phyloP scores from a whole-genome alignment of 1,284 basidiomycete genomes.

The Bondarzewia mesenterica region DNA sequence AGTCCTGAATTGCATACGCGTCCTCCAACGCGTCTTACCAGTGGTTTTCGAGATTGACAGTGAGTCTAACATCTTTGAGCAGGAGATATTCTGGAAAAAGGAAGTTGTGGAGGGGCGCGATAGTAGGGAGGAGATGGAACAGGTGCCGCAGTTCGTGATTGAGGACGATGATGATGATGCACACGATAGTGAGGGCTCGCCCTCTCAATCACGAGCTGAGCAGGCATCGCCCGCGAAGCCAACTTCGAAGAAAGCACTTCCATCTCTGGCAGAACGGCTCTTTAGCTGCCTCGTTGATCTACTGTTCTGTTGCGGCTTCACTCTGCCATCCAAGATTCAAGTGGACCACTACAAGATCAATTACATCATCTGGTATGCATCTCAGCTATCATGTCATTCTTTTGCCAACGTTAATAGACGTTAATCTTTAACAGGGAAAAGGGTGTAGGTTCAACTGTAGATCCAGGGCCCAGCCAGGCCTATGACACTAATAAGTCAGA shows the following conservation, averaged over 20 bases:
- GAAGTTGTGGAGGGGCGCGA: constrained; percentile 34
- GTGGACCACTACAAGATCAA: constrained; percentile 82
- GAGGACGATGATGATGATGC: constrained; percentile 72
- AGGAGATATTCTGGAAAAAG: constrained; percentile 68
- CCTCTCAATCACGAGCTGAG: constrained; percentile 16
- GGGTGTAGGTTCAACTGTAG: constrained; percentile 77
- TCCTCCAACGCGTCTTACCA: constrained; percentile 82
- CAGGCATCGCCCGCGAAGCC: constrained; percentile 17
- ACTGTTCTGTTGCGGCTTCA: constrained; percentile 88
- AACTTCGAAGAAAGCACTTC: constrained; percentile 41
- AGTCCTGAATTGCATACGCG: constrained; percentile 80
- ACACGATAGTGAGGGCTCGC: constrained; percentile 22
- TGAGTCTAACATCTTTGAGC: constrained; percentile 60
- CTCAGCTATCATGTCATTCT: too few species aligned
- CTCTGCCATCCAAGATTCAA: constrained; percentile 70
- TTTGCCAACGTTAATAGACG: background rate
- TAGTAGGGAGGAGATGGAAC: constrained; percentile 22
- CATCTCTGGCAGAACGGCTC: constrained; percentile 72
- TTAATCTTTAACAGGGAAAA: constrained; percentile 61
- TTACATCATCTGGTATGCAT: constrained; percentile 70
- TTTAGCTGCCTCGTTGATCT: constrained; percentile 77
- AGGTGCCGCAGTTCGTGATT: constrained; percentile 66
- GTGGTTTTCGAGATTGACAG: constrained; percentile 80
- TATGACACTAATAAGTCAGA: constrained; percentile 81
- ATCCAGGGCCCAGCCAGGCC: constrained; percentile 56